Evolutionary conservation across 495 filamentous ascomycete genomes (phyloP), one percentile per base, ranked within the genome.

Genomic region (Aspergillus ostianus): DNA sequence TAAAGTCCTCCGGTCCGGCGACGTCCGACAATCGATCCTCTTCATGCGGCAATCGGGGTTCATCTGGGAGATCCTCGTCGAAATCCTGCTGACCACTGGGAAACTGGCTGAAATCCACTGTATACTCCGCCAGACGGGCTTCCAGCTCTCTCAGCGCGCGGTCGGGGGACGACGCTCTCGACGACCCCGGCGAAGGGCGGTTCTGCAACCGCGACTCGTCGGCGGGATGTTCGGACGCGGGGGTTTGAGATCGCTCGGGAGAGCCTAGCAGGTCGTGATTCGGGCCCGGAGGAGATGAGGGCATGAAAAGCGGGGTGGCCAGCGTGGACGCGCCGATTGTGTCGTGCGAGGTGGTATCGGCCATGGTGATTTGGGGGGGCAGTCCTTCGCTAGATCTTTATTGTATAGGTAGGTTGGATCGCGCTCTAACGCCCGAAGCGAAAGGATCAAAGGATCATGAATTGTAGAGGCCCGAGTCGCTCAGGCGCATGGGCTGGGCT

Each of bases 1-100:
- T 83, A 36, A 83, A 83, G 58, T 83, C 81, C 36, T 80, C 78
- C 1, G 81, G 81, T 0, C 81, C 81, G 6, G 77, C 80, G 21
- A 80, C 76, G 55, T 80, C 79, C 7, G 77, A 80, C 10, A 75
- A 55, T 13, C 36, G 36, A 41, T 75, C 68, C 12, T 78, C 73
- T 17, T 65, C 63, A 30, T 65, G 58, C 0, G 61, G 63, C 8
- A 70, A 56, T 13, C 69, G 67, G 27, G 67, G 58, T 6, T 77
- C 74, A 3, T 64, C 68, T 6, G 74, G 59, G 13, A 59, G 57
- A 0, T 64, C 60, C 1, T 70, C 70, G n/a, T 75, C 73, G 29
- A 67, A 52, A 2, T 66, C 71, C 26, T 73, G 74, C 8, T 74
- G 67, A 26, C 70, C 72, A 49, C 77, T 76, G 7, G 76, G 72